Base-by-base conservation (phyloP, 352 stramenopile genomes). In the Phytophthora litchii region DNA sequence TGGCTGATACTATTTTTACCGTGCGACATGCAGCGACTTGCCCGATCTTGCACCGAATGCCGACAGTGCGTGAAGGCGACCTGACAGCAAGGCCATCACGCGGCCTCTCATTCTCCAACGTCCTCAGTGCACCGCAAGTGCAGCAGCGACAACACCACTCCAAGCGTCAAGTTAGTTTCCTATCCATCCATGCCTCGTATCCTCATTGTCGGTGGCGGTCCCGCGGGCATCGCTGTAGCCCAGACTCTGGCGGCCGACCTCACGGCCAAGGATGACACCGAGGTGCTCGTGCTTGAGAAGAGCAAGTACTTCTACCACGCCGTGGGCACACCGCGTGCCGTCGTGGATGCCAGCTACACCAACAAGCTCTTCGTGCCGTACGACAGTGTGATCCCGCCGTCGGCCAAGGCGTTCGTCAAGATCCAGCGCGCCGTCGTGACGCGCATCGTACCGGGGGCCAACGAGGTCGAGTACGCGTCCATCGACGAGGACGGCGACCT, bases 281-380 rank as follows among this genome's bases (percentile, higher is more conserved):
- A 83, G 27, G 67, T 87, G 49, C 42, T 80, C n/a, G 51, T 83
- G 37, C 46, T 88, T 23, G 78, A 88, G 67, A 86, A 87, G 62
- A 79, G 67, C 55, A 64, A 67, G 34, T 83, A 76, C 59, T 78
- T 61, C 62, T 86, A 76, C 56, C 74, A 88, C 40, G 52, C 58
- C 11, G 59, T 86, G 17, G 76, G 58, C 31, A 54, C 64, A 1
- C 74, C 77, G 13, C 74, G 78, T 50, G 78, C 76, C 4, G 67
- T 73, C 44, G 70, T 82, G 38, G 72, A 87, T n/a, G 56, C 54
- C 19, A 32, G 17, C 14, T 88, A 78, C 66, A 66, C 57, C 41
- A 49, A 54, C 10, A 87, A 86, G 54, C 67, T 88, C 31, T 86
- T 86, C 59, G 57, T 88, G 12, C 76, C 74, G 38, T 82, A 83